Base-by-base conservation (phyloP, 805 yeast genomes). In the Candida vartiovaarae region DNA sequence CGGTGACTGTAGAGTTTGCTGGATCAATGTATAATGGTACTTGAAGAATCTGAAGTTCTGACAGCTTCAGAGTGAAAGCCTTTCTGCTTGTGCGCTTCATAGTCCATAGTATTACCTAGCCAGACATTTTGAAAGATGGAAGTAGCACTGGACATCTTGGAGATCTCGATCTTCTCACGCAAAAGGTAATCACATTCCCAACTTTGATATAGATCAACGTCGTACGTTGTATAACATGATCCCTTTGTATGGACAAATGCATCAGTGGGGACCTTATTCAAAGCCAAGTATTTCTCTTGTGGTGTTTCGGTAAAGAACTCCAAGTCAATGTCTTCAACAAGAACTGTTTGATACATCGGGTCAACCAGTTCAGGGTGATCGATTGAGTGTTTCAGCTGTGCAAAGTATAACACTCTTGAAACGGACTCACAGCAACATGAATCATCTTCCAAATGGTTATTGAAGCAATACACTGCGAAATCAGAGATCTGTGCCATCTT, bases 41-140 rank as follows among this genome's bases (percentile, higher is more conserved):
- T 1, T 1, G 49, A 29, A 5, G 39, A 15, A 15, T 15, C 20
- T 15, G 20, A 15, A 15, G 20, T 15, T 15, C 20, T 15, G 20
- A 15, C 20, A 15, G 20, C 20, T 15, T 44, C 15, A 24, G 41
- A 10, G 43, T n/a, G 44, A 39, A 8, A 43, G 39, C 10, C 52
- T 54, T 41, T 42, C 48, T 36, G 50, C 34, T 41, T 54, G 59
- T 43, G 60, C 56, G 4, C 61, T 47, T 79, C 81, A 56, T 70
- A 78, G 60, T 90, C 96, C 51, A 85, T 78, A 1, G 80, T 67
- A 56, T 90, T 91, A 2, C 98, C 98, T 41, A 83, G 71, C 90
- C 91, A 90, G 5, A 89, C 75, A 39, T 75, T 69, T 6, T 59
- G 48, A 11, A 59, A 57, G 2, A 86, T 65, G 9, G 69, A 73